Percentiles rank a stretch among this genome's conserved stretches.
phyloP scores from a whole-genome alignment of 2,329 filamentous ascomycete genomes.

The Talaromyces albobiverticillius region DNA sequence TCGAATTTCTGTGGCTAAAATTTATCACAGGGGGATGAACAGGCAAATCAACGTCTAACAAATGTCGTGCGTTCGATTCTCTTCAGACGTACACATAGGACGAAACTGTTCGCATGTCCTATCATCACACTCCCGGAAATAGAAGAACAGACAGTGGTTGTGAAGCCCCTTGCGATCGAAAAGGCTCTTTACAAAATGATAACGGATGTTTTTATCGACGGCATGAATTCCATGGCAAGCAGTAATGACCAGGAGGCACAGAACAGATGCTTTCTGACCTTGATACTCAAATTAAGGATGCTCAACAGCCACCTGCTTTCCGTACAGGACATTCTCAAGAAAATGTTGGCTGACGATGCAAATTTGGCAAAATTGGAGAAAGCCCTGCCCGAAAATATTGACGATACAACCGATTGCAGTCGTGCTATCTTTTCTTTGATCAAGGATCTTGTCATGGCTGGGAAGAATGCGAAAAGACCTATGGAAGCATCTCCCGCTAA shows the following conservation, averaged over 20 bases:
- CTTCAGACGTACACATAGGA: constrained; percentile 55
- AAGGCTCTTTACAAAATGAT: constrained; percentile 7
- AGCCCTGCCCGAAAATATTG: not conserved
- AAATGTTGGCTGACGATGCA: not conserved
- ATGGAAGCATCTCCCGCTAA: not conserved
- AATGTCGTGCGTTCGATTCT: constrained; percentile 43
- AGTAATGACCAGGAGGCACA: not conserved
- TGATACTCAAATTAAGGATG: constrained; percentile 10
- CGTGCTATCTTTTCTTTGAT: not conserved
- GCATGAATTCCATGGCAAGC: constrained; percentile 3
- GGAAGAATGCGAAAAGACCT: not conserved
- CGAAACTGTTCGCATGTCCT: constrained; percentile 52
- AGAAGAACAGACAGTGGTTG: constrained; percentile 37
- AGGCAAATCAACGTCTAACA: constrained; percentile 22
- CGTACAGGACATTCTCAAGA: constrained; percentile 9
- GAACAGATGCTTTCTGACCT: constrained; percentile 10
- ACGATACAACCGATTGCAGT: not conserved
- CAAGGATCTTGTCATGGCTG: not conserved
- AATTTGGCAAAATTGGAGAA: not conserved
- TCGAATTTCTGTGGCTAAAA: not conserved
- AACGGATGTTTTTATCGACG: not conserved
- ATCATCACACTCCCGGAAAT: constrained; percentile 55
- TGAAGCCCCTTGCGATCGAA: constrained; percentile 33
- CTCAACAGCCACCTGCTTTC: constrained; percentile 11
- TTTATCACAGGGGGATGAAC: constrained; percentile 16